Evolutionary conservation across 768 basidiomycete genomes (phyloP).

Genomic region (Lactarius sp.): DNA sequence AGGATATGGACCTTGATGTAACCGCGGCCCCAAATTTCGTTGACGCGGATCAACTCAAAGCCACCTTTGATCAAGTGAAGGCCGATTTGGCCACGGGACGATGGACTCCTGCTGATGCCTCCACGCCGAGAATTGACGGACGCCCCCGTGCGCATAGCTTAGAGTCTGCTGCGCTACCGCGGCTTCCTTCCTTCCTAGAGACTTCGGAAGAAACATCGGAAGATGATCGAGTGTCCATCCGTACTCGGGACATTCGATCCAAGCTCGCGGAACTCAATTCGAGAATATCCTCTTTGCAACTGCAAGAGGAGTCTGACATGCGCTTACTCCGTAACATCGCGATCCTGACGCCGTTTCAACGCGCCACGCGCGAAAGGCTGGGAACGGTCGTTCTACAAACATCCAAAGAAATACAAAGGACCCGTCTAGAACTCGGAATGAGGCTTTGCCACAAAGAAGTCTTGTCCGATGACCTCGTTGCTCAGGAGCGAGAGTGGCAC

Average conservation of each 20-base stretch:
- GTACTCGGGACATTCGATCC: constrained; percentile 51
- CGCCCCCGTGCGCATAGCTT: constrained; percentile 34
- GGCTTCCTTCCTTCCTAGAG: constrained; percentile 19
- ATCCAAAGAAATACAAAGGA: constrained; percentile 58
- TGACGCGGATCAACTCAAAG: constrained; percentile 64
- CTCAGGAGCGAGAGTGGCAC: constrained; percentile 63
- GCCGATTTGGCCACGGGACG: constrained; percentile 65
- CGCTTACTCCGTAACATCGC: constrained; percentile 77
- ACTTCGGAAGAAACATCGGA: constrained; percentile 24
- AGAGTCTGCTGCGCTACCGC: constrained; percentile 29
- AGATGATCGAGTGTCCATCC: constrained; percentile 41
- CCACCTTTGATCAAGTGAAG: constrained; percentile 84
- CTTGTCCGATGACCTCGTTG: constrained; percentile 67
- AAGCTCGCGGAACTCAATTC: constrained; percentile 64
- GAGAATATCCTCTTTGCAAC: constrained; percentile 47
- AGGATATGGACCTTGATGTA: constrained; percentile 38
- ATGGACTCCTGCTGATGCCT: constrained; percentile 33
- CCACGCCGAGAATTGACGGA: constrained; percentile 27
- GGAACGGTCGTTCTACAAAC: constrained; percentile 53
- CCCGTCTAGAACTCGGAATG: constrained; percentile 70
- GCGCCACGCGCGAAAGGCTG: constrained; percentile 75
- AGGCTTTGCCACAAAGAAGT: constrained; percentile 72
- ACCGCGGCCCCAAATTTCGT: constrained; percentile 53
- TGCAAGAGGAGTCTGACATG: constrained; percentile 62
- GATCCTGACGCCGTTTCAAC: constrained; percentile 83